Evolutionary conservation across 2,329 filamentous ascomycete species (phyloP).

Genomic region (Phyllosticta citriasiana): DNA sequence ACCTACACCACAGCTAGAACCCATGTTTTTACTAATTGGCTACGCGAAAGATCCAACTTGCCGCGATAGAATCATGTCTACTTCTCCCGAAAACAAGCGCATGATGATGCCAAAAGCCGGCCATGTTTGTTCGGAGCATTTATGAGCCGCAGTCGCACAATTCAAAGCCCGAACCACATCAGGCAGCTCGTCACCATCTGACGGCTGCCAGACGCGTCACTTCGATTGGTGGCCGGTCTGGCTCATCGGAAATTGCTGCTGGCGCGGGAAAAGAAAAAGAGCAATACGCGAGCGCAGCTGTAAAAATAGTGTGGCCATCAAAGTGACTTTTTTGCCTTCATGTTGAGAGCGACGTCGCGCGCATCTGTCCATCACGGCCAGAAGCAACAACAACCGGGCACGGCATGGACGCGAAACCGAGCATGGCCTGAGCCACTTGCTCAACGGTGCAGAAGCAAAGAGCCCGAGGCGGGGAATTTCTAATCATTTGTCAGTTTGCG

Average conservation of each 20-base stretch:
- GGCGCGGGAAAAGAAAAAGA: no score
- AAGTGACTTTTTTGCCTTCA: no score
- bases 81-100: not conserved
- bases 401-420: no score
- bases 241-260: not conserved
- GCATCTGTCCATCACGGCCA: no score
- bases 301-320: no score
- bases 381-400: no score
- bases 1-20: not conserved
- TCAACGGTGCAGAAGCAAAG: not conserved
- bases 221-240: not conserved
- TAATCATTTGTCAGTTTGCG: not conserved
- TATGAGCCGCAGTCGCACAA: not conserved
- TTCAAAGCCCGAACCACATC: not conserved
- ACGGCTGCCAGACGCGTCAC: not conserved
- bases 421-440: not conserved
- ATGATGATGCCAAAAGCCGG: not conserved
- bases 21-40: not conserved
- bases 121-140: not conserved
- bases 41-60: not conserved
- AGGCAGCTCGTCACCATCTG: not conserved
- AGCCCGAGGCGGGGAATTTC: not conserved
- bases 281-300: no score
- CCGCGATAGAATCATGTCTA: not conserved
- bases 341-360: no score